A percentile compares a stretch with the other conserved stretches of the same genome.
Conservation (phyloP, 495 filamentous ascomycete genomes). For the Emericellopsis terricola region DNA sequence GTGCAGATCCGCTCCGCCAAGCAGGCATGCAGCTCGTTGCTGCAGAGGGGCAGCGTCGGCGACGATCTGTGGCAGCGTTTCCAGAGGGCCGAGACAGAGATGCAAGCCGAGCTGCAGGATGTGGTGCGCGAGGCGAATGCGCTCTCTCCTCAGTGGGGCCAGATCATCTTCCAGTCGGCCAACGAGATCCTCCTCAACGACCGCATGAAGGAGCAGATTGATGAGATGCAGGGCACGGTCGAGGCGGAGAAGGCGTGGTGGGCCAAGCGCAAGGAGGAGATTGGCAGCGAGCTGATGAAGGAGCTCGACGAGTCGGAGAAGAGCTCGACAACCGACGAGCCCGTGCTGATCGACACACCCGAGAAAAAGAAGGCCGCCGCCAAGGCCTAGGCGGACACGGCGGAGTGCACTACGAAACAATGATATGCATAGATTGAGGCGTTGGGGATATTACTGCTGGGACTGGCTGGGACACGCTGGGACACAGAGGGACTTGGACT, state of each 20-base stretch:
- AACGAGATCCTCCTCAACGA: slow-evolving; percentile 66
- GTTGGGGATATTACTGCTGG: background rate
- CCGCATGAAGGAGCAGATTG: slow-evolving; percentile 52
- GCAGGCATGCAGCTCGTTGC: slow-evolving; percentile 58
- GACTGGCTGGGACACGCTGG: too few relatives aligned
- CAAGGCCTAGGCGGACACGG: too few relatives aligned
- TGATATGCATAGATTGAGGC: background rate
- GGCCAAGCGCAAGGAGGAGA: slow-evolving; percentile 56
- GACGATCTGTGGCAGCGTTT: slow-evolving; percentile 96
- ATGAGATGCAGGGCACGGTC: slow-evolving; percentile 55
- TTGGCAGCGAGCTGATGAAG: slow-evolving; percentile 67
- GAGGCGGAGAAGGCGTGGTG: slow-evolving; percentile 73
- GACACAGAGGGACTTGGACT: too few relatives aligned
- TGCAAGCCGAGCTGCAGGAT: slow-evolving; percentile 87
- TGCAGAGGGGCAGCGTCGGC: slow-evolving; percentile 82
- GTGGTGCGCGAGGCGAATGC: slow-evolving; percentile 63
- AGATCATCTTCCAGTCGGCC: slow-evolving; percentile 87
- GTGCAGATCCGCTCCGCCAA: slow-evolving; percentile 74
- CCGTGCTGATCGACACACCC: slow-evolving; percentile 56
- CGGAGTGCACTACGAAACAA: too few relatives aligned
- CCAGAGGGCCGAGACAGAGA: slow-evolving; percentile 81
- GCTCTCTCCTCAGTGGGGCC: slow-evolving; percentile 71
- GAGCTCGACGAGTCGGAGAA: slow-evolving; percentile 44
- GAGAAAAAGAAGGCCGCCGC: slow-evolving; percentile 63
- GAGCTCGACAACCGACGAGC: slow-evolving; percentile 40